Percentiles rank a stretch among this genome's conserved stretches.
phyloP scores from a whole-genome alignment of 2,329 filamentous ascomycete genomes.

The Juglanconis oblonga region DNA sequence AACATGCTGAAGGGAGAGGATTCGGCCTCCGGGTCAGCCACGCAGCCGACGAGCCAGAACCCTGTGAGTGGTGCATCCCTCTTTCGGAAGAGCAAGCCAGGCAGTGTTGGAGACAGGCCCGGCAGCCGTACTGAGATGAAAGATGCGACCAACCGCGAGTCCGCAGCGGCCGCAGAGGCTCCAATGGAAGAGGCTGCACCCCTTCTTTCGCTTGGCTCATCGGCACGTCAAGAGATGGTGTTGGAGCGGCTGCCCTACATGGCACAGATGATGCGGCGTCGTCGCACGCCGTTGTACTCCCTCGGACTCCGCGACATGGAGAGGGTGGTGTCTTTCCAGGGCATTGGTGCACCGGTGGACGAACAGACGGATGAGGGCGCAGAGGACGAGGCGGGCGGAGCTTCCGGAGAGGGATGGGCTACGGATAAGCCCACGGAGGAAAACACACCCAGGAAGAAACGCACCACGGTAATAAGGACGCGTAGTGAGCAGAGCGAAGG shows the following conservation, averaged over 20 bases:
- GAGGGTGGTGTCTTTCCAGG: constrained; percentile 65
- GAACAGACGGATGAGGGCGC: constrained; percentile 44
- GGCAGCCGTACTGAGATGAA: constrained; percentile 21
- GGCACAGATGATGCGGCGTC: constrained; percentile 57
- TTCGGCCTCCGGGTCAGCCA: not conserved
- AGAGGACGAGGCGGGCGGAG: constrained; percentile 31
- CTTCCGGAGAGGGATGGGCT: constrained; percentile 52
- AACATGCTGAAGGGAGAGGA: constrained; percentile 56
- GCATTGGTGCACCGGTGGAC: constrained; percentile 43
- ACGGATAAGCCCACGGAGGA: constrained; percentile 60
- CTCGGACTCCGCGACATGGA: constrained; percentile 58
- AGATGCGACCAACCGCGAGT: constrained; percentile 23
- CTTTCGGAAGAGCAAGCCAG: constrained; percentile 43
- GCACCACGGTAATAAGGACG: constrained; percentile 26
- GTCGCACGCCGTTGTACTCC: constrained; percentile 32
- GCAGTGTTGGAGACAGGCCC: constrained; percentile 18
- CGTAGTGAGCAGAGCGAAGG: constrained; percentile 24
- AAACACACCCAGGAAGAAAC: constrained; percentile 46
- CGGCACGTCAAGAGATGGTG: constrained; percentile 70
- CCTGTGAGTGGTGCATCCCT: constrained; percentile 39
- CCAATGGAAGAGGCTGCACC: constrained; percentile 30
- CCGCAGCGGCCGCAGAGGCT: constrained; percentile 11
- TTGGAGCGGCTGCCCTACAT: constrained; percentile 87
- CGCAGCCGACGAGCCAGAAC: constrained; percentile 29
- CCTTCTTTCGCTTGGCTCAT: constrained; percentile 59